phyloP scores from a whole-genome alignment of 2,329 filamentous ascomycete species.

The Diaporthe sp. region DNA sequence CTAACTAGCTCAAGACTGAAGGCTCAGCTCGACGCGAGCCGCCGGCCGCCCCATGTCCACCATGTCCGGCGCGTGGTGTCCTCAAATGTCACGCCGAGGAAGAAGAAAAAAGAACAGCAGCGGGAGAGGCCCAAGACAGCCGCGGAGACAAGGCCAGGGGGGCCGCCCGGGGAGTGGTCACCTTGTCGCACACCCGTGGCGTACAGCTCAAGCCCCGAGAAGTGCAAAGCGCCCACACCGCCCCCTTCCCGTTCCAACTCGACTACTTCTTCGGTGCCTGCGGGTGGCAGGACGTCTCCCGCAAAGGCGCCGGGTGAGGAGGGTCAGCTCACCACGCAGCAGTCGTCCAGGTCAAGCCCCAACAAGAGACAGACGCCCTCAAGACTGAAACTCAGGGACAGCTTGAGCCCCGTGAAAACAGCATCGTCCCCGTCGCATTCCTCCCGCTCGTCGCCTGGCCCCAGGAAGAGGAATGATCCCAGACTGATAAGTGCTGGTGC shows the following conservation, averaged over 20 bases:
- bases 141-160: not conserved
- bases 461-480: not conserved
- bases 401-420: not conserved
- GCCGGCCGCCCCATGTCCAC: conserved; percentile 4
- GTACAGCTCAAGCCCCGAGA: not conserved
- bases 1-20: conserved; percentile 26
- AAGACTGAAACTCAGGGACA: conserved; percentile 9
- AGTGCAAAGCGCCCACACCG: not conserved
- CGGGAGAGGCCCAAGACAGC: conserved; percentile 11
- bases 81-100: conserved; percentile 6
- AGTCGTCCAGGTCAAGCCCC: not conserved
- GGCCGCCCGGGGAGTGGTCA: not conserved
- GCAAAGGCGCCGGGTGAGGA: not conserved
- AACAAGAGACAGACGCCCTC: conserved; percentile 9
- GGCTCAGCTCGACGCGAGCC: conserved; percentile 31
- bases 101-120: not conserved
- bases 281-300: not conserved
- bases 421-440: not conserved
- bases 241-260: conserved; percentile 17
- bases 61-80: conserved; percentile 10
- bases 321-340: not conserved
- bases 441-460: not conserved
- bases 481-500: conserved; percentile 5
- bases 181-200: not conserved
- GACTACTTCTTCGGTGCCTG: not conserved